Evolutionary conservation across 2,329 filamentous ascomycete species (phyloP), one percentile per base, ranked within the genome.

Genomic region (Fusarium sororula): DNA sequence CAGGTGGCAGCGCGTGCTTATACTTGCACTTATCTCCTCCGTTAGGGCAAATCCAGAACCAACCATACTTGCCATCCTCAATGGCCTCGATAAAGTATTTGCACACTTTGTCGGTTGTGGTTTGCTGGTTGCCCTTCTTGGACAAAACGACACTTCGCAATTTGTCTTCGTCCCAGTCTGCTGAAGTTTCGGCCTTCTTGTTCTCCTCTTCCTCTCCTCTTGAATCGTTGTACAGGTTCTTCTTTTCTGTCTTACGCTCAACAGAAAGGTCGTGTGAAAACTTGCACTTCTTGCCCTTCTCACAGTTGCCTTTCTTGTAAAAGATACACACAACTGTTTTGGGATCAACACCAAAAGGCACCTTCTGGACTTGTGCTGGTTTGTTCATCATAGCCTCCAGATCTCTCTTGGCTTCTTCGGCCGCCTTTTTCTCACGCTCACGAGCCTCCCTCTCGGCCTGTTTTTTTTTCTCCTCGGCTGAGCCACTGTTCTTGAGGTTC

Each of bases 11-110:
- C 79, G 93, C 95, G 83, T 99, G 96, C 85, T 93, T 95, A 82
- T 99, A 99, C 92, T 96, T 98, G 93, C 96, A 99, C 84, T 98
- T 94, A 81, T 99, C 93, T 73, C 94, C 96, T 75, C 95, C 95
- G 80, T 98, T 98, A 53, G 96, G 96, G 89, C 96, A 99, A 68
- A 91, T 88, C 96, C 96, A 99, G 85, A 99, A 98, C 96, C 96
- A 99, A 72, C 96, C 96, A 80, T 99, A 99, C 84, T 98, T 99
- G 79, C 95, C 94, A 81, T 99, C 96, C 85, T 99, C 96, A 72
- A 99, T 96, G 32, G 96, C 96, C 77, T 95, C 92, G 81, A 98
- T 96, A 82, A 99, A 99, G 87, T 87, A 98, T 85, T 98, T 99
- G 94, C 96, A 99, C 76, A 99, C 96, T 85, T 98, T 99, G 82